Base-by-base conservation (phyloP, 1,284 basidiomycete species). In the Papiliotrema flavescens region DNA sequence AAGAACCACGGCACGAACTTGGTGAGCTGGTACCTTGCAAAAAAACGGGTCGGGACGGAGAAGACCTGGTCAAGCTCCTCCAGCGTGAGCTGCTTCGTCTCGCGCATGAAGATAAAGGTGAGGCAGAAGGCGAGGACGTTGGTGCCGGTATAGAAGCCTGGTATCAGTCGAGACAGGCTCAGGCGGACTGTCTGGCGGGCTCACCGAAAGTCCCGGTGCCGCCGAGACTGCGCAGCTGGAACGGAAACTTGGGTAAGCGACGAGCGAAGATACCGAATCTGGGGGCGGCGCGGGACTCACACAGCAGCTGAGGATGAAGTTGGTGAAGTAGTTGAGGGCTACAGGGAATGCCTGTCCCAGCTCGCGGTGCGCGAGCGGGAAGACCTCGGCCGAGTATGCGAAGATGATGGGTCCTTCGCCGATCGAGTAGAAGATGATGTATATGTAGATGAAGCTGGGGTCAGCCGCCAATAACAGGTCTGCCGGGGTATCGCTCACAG, bases 321-420 rank as follows among this genome's bases (percentile, higher is more conserved):
- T 59, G 46, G 53, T 66, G 47, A 61, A 55, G 51, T 50, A 53
- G 53, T 51, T 57, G 34, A 56, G 51, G 20, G 46, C 49, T 15
- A 77, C 62, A 28, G 68, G 82, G 79, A 79, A 84, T 6, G 59
- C 60, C 78, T 80, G 79, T 13, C 79, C 79, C 49, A 77, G 66
- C 61, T 82, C 79, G 51, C 80, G 74, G 40, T 79, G 75, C 26
- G 71, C 67, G 2, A 79, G 67, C 14, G 78, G 78, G 71, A 78
- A 80, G 4, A 76, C 78, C 62, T 79, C 78, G 9, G 79, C 78
- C 15, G 73, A 74, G 65, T 80, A 80, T 43, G 63, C 67, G 61
- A n/a, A n/a, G n/a, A n/a, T n/a, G n/a, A 89, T 88, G 5, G 89
- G 89, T 0, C 89, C 88, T 73, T 87, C 85, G 26, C 87, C 85